Base-by-base conservation (phyloP, 345 rosid genomes). In the Arabidopsis arenosa region DNA sequence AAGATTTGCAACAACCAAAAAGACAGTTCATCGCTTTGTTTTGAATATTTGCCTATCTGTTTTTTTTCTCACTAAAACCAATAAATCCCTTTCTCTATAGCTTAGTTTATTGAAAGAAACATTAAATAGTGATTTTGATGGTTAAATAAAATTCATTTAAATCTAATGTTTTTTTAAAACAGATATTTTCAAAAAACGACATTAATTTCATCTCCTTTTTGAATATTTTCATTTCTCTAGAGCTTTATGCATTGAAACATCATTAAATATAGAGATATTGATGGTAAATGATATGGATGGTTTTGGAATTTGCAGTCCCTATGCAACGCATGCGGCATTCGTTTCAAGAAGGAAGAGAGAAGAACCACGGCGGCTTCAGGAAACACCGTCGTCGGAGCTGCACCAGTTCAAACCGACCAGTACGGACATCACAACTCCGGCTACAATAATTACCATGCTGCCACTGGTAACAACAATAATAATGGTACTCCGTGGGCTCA, bases 291-390 rank as follows among this genome's bases (percentile, higher is more conserved):
- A 78, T 73, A n/a, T 9, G 63, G 60, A 74, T 63, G 67, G 35
- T 68, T 74, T 56, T 60, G 58, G 69, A 68, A 58, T 40, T 70
- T 72, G 66, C 85, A 92, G 97, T 89, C 97, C 39, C 89, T 92
- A 32, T 92, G 97, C 92, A 92, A 92, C 85, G 97, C 97, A 21
- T 92, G 97, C 73, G 97, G 97, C 77, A 89, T 92, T 79, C 89
- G 97, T 77, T 92, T 88, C 86, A 92, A 89, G 84, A 92, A 92
- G 70, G 97, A 92, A 86, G 93, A 92, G 84, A 83, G 96, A 80
- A 85, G 97, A 79, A 90, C 97, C 3, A 85, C 86, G 2, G 89
- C 90, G 2, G 87, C 86, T 56, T 74, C 68, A 40, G 57, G 66
- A 37, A 67, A 68, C 82, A 15, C 67, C 11, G 53, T 78, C 66